Base-by-base conservation (phyloP, 768 basidiomycete genomes). In the Trametes cinnabarina region DNA sequence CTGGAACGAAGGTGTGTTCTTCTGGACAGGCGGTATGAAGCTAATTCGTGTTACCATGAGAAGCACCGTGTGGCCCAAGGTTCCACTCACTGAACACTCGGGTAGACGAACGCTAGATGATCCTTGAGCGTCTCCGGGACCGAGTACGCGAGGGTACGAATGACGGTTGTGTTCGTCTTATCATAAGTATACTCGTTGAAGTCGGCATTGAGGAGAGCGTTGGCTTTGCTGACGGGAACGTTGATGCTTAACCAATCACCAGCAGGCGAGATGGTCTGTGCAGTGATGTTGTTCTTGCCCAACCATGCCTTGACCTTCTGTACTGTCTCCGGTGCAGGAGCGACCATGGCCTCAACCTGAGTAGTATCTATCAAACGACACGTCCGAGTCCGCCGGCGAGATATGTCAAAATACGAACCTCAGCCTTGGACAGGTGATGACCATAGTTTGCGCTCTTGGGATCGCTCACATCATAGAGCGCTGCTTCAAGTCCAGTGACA, bases 141-240 rank as follows among this genome's bases (percentile, higher is more conserved):
- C 14, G 75, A 73, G 64, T 74, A 76, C 20, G 64, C 53, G 19
- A 77, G 65, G 1, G 76, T 76, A 37, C 75, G 69, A 43, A 74
- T 52, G 41, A 65, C 64, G n/a, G 66, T 48, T 35, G 56, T 63
- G 54, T 73, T 72, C 23, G 69, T 71, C 10, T 58, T 58, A 14
- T 41, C 44, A 57, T 77, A 71, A 35, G 56, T 62, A 63, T 73
- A 77, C 3, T 68, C 51, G 2, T 55, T 26, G 66, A 73, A 77
- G 22, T 72, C 66, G 26, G 76, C 69, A 32, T 64, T 64, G 47
- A 77, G 64, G 37, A 77, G 51, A 4, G 61, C 54, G 63, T 76
- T 76, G 17, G 76, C 76, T 50, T 69, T 63, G 55, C 62, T 60
- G 30, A 70, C 69, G 12, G 68, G 63, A 6, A 70, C 59, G 19